Base-by-base conservation (phyloP, 345 rosid genomes). In the Eucalyptus erythrocorys region DNA sequence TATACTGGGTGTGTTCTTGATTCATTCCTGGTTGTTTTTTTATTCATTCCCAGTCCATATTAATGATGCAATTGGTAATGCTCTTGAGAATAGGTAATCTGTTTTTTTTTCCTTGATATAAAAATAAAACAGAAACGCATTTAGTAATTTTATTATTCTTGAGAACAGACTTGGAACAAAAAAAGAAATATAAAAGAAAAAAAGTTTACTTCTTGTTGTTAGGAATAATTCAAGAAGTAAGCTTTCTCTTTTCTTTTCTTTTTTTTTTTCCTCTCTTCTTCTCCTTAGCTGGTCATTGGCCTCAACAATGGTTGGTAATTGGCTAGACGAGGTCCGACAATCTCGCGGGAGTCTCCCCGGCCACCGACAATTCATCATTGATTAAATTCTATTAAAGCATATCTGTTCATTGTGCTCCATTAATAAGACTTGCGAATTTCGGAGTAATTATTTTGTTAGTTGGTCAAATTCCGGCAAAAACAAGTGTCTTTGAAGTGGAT, bases 281-380 rank as follows among this genome's bases (percentile, higher is more conserved):
- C 5, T 19, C 24, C 57, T 51, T 51, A 51, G 57, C 1, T 0
- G 0, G 24, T 19, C 0, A n/a, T n/a, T 1, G 0, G 10, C 57
- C 24, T 51, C 2, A 0, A 51, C 2, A 1, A 19, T 51, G 4
- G 10, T 51, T 0, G 4, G 57, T 10, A 51, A 19, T 0, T 0
- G 1, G 57, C 57, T 4, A 19, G 1, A 51, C 2, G 0, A 51
- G 50, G 24, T 10, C 2, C 0, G 0, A 51, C 1, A 0, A 51
- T 24, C 57, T 51, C 2, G 0, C 0, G 0, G 0, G 0, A 51
- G 57, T 24, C 2, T 19, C 24, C 4, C 24, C 57, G 0, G 0
- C 24, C 24, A 51, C 1, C 0, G 4, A 51, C 4, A 0, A 51
- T 19, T 51, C 57, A 21, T 19, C 10, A 5, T 24, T 24, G 30